Percentiles rank a stretch among this genome's conserved stretches.
Evolutionary conservation across 2,329 filamentous ascomycete species (phyloP).

Genomic region (Nemania abortiva): DNA sequence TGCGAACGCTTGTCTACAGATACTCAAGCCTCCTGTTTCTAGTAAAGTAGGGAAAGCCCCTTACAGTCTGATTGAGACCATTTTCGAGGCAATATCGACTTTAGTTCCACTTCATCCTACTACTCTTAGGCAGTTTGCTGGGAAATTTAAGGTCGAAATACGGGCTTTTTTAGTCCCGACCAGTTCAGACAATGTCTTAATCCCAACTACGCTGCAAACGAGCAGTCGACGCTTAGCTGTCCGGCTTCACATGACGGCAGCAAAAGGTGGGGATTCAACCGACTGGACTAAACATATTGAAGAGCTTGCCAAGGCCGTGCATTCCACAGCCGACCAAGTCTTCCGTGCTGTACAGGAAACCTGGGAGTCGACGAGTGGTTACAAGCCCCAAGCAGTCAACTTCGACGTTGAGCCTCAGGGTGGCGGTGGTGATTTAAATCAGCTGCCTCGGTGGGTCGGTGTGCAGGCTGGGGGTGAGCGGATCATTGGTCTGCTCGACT

Average conservation of each 20-base stretch:
- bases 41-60: conserved; percentile 57
- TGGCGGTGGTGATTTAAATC: conserved; percentile 59
- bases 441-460: conserved; percentile 78
- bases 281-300: conserved; percentile 81
- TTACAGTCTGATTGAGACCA: conserved; percentile 69
- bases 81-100: conserved; percentile 77
- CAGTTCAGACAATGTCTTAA: conserved; percentile 60
- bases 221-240: conserved; percentile 75
- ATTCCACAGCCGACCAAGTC: conserved; percentile 79
- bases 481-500: conserved; percentile 72
- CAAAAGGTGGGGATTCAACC: conserved; percentile 80
- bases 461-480: conserved; percentile 79
- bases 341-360: conserved; percentile 85
- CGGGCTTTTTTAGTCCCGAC: conserved; percentile 74
- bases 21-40: conserved; percentile 63
- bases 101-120: conserved; percentile 85
- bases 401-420: conserved; percentile 62
- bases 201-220: conserved; percentile 65
- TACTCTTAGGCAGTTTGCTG: conserved; percentile 80
- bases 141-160: conserved; percentile 73
- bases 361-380: conserved; percentile 76
- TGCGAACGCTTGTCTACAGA: conserved; percentile 77
- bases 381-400: conserved; percentile 58
- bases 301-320: conserved; percentile 71
- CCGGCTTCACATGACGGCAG: conserved; percentile 81